Evolutionary conservation across 2,329 filamentous ascomycete genomes (phyloP).

Genomic region (Fusarium redolens): DNA sequence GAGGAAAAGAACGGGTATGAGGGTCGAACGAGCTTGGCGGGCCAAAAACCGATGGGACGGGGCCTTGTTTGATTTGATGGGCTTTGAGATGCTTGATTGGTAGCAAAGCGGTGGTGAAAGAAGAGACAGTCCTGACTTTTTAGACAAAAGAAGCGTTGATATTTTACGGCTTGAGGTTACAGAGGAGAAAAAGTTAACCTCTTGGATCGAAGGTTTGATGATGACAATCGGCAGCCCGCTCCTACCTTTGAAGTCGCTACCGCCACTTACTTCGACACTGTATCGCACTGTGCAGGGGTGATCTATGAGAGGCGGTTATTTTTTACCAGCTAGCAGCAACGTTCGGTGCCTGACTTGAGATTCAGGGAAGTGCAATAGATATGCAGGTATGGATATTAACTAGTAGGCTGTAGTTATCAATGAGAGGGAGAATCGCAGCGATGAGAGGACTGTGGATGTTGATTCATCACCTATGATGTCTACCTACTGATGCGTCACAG

Average conservation of each 20-base stretch:
- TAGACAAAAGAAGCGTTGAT: constrained; percentile 8
- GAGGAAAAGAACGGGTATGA: constrained; percentile 44
- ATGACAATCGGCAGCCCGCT: constrained; percentile 21
- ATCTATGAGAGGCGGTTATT: not conserved
- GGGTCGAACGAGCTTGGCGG: constrained; percentile 37
- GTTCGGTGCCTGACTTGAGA: not conserved
- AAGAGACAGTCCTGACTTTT: constrained; percentile 7
- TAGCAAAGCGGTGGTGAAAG: constrained; percentile 20
- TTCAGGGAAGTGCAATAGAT: not conserved
- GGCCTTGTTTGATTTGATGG: constrained; percentile 28
- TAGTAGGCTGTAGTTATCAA: not conserved
- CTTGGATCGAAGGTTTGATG: constrained; percentile 12
- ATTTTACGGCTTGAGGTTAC: constrained; percentile 6
- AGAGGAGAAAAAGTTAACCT: constrained; percentile 11
- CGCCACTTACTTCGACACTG: constrained; percentile 31
- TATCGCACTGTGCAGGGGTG: constrained; percentile 16
- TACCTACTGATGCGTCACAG: constrained; percentile 6
- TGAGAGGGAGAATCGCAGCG: not conserved
- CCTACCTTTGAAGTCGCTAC: constrained; percentile 19
- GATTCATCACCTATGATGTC: constrained; percentile 11
- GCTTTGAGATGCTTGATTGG: constrained; percentile 19
- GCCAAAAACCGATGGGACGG: constrained; percentile 30
- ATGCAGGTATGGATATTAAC: not conserved
- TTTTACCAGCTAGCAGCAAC: not conserved
- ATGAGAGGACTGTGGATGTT: not conserved